Conservation (phyloP, 139 green algal genomes). For the Micractinium sp. region DNA sequence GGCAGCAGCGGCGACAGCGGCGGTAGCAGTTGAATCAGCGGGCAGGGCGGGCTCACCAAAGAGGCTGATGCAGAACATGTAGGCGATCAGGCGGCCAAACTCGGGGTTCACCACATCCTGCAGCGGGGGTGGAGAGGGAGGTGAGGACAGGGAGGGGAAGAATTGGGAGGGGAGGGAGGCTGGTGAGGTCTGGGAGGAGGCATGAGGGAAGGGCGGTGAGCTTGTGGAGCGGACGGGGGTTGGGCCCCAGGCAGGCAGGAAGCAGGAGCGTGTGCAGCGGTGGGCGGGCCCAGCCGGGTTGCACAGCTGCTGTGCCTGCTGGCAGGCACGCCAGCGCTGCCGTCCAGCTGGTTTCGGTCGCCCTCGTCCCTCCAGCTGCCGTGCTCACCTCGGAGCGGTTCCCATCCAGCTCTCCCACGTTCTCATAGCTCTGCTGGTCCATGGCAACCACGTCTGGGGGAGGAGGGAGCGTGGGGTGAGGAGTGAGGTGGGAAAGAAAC, state of each 20-base stretch:
- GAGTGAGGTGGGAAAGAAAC: not conserved
- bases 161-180: not conserved
- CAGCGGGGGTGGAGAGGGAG: too few species aligned
- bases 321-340: too few species aligned
- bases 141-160: not conserved
- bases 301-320: too few species aligned
- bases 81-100: not conserved
- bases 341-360: too few species aligned
- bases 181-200: too few species aligned
- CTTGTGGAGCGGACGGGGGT: not conserved
- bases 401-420: slow-evolving; percentile 14
- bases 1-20: not conserved
- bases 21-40: not conserved
- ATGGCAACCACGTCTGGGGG: slow-evolving; percentile 33
- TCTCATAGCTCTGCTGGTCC: slow-evolving; percentile 31
- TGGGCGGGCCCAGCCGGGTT: too few species aligned
- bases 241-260: not conserved
- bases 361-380: too few species aligned
- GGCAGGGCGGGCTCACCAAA: not conserved
- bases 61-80: slow-evolving; percentile 12
- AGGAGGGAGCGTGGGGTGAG: not conserved
- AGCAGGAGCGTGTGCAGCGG: too few species aligned
- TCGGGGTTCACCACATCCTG: not conserved
- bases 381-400: slow-evolving; percentile 7
- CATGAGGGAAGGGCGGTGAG: too few species aligned